Base-by-base conservation (phyloP, 1,284 basidiomycete species). In the Marasmius oreades region DNA sequence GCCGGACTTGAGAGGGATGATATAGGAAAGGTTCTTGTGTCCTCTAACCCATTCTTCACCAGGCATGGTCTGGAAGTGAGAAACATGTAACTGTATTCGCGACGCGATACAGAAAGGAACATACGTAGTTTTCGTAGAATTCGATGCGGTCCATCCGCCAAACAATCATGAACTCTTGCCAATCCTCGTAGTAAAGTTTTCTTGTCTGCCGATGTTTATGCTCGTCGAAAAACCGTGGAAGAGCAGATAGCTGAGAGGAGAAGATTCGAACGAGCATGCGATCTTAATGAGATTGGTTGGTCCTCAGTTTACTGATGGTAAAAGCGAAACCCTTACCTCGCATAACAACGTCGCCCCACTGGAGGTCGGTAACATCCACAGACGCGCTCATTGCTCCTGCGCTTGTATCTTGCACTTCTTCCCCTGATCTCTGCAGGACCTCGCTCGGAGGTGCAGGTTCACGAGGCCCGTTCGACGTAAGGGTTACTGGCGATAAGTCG, bases 201-300 rank as follows among this genome's bases (percentile, higher is more conserved):
- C 80, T 76, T 4, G 84, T 81, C 4, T 76, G 80, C 1, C 86
- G 81, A 63, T 88, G 84, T 56, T 80, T 76, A 34, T 72, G 69
- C 63, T 93, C 92, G 64, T 92, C 84, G 63, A 92, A 93, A 48
- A 77, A 69, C 5, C 66, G 61, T 3, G 78, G 71, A 1, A 90
- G 62, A 23, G 71, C 71, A 56, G 83, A 81, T 3, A 73, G 71
- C 53, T 80, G 79, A 4, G 83, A 82, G 64, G 86, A 83, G 47
- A 79, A 82, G 8, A 87, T 77, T 59, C 90, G 81, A 45, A 95
- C 85, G 12, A 93, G 78, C 90, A 95, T 94, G 61, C 92, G 80
- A 69, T 94, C 92, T 90, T 69, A 57, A 57, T 31, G 58, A 59
- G 60, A 68, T 51, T 64, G 37, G 33, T 39, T 53, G 47, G 18